These are phyloP conservation scores for Blastocladiella emersonii DNA, from an alignment of 371 early-diverging fungal species.

Conservation along the genomic window DNA sequence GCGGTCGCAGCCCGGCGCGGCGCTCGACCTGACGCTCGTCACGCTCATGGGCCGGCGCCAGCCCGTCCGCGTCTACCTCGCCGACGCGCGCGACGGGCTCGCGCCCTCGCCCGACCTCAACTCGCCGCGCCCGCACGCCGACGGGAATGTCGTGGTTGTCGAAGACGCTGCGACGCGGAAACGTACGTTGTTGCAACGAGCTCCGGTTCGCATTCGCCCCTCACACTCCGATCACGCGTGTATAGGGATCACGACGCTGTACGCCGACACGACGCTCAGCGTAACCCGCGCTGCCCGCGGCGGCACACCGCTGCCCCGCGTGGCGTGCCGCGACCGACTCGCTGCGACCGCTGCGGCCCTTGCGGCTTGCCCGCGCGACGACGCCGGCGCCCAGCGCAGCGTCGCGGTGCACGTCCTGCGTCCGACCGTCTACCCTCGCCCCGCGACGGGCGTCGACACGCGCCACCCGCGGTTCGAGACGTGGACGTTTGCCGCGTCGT, in stretches of 20 bases:
- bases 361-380: not conserved
- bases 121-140: too few relatives aligned
- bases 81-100: too few relatives aligned
- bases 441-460: not conserved
- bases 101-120: too few relatives aligned
- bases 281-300: not conserved
- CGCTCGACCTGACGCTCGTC: too few relatives aligned
- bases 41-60: too few relatives aligned
- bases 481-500: not conserved
- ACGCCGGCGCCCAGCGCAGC: not conserved
- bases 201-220: too few relatives aligned
- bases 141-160: too few relatives aligned
- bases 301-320: not conserved
- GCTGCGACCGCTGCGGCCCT: not conserved
- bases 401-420: not conserved
- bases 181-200: too few relatives aligned
- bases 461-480: not conserved
- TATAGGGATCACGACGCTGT: not conserved
- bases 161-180: too few relatives aligned
- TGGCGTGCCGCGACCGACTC: not conserved
- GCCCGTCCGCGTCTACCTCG: too few relatives aligned
- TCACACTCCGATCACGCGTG: too few relatives aligned
- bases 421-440: not conserved
- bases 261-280: not conserved
- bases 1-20: too few relatives aligned